These are phyloP conservation scores for Ichthyophonus hoferi DNA, from an alignment of 208 protist genomes.

Conservation along the genomic window DNA sequence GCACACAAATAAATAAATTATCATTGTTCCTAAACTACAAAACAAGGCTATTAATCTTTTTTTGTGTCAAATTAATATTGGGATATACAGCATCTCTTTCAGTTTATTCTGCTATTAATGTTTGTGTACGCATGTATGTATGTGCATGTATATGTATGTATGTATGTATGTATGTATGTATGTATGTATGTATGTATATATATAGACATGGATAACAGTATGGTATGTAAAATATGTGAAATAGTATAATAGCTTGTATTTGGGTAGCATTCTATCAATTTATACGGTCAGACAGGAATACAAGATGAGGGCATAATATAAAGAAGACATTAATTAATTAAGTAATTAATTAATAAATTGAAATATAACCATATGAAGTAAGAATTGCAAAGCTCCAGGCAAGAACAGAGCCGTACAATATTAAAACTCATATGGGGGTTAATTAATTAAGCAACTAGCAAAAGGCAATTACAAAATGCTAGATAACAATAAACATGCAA, in stretches of 20 bases:
- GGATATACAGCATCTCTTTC: no score
- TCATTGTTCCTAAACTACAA: no score
- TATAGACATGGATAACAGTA: neutral
- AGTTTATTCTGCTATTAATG: no score
- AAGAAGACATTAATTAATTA: no score
- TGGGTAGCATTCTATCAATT: neutral
- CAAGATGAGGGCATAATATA: neutral
- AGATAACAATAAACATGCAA: neutral
- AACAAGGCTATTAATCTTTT: no score
- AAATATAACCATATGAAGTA: no score
- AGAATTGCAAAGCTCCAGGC: no score
- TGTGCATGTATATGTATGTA: conserved; percentile 18
- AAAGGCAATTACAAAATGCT: neutral
- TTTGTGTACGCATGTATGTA: neutral
- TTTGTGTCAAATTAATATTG: no score
- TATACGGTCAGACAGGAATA: conserved; percentile 2
- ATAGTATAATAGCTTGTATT: neutral
- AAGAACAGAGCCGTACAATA: no score
- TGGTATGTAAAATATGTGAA: neutral
- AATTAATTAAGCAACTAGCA: neutral
- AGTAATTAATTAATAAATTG: no score
- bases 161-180: neutral
- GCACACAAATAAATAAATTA: no score
- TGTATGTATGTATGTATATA: neutral
- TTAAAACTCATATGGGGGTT: no score